Evolutionary conservation across 192 early-diverging fungal species (phyloP), one percentile per base, ranked within the genome.

Genomic region (Dissophora ornata): DNA sequence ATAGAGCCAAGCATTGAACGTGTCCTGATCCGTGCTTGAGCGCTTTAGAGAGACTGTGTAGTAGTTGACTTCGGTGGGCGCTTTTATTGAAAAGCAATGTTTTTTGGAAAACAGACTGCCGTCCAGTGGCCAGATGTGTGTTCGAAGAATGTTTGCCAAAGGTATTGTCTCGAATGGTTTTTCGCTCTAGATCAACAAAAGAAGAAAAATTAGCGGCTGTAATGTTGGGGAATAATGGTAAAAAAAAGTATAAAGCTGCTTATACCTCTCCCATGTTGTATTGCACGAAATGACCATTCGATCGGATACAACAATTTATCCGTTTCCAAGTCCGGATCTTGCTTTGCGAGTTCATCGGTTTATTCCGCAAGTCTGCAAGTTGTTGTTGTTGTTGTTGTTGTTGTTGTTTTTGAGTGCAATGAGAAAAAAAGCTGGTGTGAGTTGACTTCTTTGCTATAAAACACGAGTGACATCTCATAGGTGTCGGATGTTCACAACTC

Each of bases 121-220:
- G 33, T 69, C 67, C 22, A 79, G 21, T 10, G 67, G 30, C 62
- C 69, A 70, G 6, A 79, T 79, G 25, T 79, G 67, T 9, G 78
- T 66, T 36, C 78, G 68, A n/a, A 66, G 57, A 10, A 57, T 69
- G 10, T 79, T 68, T 2, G 66, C 45, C 29, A 79, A 44, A 3
- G 67, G 65, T 53, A 79, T 79, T n/a, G 65, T 69, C 47, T 79
- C 78, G 44, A 69, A 66, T 1, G 71, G 71, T 25, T 66, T 66
- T 18, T 75, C 71, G 3, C 28, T 67, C 71, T 75, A 22, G 0
- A 12, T 26, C 25, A 11, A 7, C 16, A n/a, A 62, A 47, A 48
- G 41, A 44, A n/a, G 16, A 32, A 3, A 4, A 3, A 0, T 21
- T 5, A 1, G 52, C 7, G 0, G 2, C n/a, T 34, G 52, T 33